phyloP scores from a whole-genome alignment of 2,329 filamentous ascomycete species.

The Scleromitrula shiraiana region DNA sequence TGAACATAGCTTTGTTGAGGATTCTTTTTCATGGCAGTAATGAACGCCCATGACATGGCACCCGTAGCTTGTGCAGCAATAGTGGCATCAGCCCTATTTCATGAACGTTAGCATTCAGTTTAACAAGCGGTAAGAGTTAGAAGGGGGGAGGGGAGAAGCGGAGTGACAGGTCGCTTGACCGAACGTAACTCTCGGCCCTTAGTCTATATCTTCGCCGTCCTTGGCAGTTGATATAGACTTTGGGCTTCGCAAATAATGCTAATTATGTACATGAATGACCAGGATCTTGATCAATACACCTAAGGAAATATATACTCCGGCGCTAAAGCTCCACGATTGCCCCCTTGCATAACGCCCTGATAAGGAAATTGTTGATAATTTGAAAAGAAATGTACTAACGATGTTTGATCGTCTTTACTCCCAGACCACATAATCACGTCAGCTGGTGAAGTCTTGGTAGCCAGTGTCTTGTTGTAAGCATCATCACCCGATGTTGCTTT shows the following conservation, averaged over 20 bases:
- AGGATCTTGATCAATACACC: slow-evolving; percentile 15
- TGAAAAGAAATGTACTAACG: slow-evolving; percentile 49
- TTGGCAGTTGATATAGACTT: slow-evolving; percentile 21
- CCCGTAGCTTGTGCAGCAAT: slow-evolving; percentile 82
- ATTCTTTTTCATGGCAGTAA: slow-evolving; percentile 82
- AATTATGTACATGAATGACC: slow-evolving; percentile 13
- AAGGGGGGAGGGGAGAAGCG: neutral
- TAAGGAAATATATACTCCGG: slow-evolving; percentile 19
- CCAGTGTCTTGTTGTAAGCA: slow-evolving; percentile 69
- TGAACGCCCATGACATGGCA: slow-evolving; percentile 98
- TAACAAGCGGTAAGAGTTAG: neutral
- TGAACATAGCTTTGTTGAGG: slow-evolving; percentile 94
- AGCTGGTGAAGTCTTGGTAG: slow-evolving; percentile 87
- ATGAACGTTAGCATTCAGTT: slow-evolving; percentile 5
- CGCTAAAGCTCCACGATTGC: slow-evolving; percentile 37
- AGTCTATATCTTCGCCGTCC: slow-evolving; percentile 23
- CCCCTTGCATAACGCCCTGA: slow-evolving; percentile 45
- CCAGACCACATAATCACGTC: slow-evolving; percentile 98
- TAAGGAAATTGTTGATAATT: slow-evolving; percentile 48
- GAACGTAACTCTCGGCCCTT: slow-evolving; percentile 30
- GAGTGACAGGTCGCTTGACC: slow-evolving; percentile 18
- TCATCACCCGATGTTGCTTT: slow-evolving; percentile 73
- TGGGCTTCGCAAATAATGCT: slow-evolving; percentile 20
- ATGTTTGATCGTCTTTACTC: slow-evolving; percentile 92
- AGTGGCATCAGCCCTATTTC: slow-evolving; percentile 71